Conservation (phyloP, 768 basidiomycete species). For the Trametes sanguinea region DNA sequence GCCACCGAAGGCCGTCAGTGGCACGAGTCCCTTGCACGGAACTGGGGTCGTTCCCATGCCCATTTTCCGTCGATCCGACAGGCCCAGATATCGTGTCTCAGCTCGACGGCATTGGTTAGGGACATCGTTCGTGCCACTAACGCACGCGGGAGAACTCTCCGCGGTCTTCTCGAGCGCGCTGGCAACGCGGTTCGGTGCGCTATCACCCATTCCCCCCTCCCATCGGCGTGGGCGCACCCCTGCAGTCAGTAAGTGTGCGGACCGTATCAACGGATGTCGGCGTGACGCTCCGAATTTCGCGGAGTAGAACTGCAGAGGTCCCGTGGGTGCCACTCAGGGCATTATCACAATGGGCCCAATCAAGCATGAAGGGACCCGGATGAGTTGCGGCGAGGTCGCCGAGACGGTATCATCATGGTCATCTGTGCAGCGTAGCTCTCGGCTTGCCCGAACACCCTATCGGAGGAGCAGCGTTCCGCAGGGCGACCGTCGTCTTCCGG, state of each 20-base stretch:
- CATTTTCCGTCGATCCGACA: constrained; percentile 10
- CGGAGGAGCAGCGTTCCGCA: constrained; percentile 4
- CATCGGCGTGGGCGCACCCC: background rate
- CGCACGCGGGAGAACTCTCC: constrained; percentile 6
- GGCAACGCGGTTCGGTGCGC: background rate
- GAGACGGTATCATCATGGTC: background rate
- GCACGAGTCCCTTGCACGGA: constrained; percentile 4
- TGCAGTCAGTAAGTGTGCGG: background rate
- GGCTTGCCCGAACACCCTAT: background rate
- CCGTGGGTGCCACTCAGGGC: background rate
- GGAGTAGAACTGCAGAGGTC: background rate
- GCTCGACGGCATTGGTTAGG: background rate
- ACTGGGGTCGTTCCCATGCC: constrained; percentile 15
- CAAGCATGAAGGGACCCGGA: no score
- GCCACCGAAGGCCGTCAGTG: background rate
- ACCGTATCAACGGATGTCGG: background rate
- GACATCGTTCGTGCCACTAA: background rate
- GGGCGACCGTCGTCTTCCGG: background rate
- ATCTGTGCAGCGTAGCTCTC: no score
- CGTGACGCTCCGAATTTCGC: background rate
- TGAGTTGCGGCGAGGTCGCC: background rate
- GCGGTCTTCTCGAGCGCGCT: constrained; percentile 2
- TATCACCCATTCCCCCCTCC: background rate
- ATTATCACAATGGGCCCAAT: no score
- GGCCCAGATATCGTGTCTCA: background rate